Evolutionary conservation across 805 yeast species (phyloP).

Genomic region (Zygotorulaspora florentina): DNA sequence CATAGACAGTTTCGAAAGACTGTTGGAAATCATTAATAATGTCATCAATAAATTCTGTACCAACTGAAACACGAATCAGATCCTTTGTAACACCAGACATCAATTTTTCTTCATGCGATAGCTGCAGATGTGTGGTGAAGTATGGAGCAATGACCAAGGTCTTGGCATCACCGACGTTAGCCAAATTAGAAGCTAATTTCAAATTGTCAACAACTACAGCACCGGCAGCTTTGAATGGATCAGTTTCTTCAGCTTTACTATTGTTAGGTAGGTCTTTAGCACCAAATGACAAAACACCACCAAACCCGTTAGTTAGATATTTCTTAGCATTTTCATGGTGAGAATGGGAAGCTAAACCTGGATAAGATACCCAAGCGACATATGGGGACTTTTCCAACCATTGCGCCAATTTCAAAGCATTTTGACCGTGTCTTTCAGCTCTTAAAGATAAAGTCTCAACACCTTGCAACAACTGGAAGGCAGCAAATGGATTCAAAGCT

Average conservation of each 20-base stretch:
- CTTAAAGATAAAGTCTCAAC: constrained; percentile 90
- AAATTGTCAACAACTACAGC: constrained; percentile 80
- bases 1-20: constrained; percentile 64
- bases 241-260: constrained; percentile 42
- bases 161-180: constrained; percentile 96
- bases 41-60: constrained; percentile 89
- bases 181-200: constrained; percentile 84
- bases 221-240: constrained; percentile 70
- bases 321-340: constrained; percentile 80
- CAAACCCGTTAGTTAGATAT: constrained; percentile 74
- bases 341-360: constrained; percentile 76
- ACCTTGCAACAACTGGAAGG: constrained; percentile 86
- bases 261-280: constrained; percentile 54
- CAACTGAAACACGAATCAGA: constrained; percentile 82
- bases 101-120: constrained; percentile 71
- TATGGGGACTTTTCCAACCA: constrained; percentile 67
- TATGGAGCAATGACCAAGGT: constrained; percentile 94
- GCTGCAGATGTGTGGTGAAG: constrained; percentile 93
- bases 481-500: constrained; percentile 77
- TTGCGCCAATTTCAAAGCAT: constrained; percentile 75
- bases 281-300: constrained; percentile 87
- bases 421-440: constrained; percentile 85
- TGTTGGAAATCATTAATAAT: constrained; percentile 85
- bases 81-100: constrained; percentile 87
- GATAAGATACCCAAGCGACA: constrained; percentile 88